Evolutionary conservation across 805 yeast genomes (phyloP).

Genomic region (Blastobotrys parvus): DNA sequence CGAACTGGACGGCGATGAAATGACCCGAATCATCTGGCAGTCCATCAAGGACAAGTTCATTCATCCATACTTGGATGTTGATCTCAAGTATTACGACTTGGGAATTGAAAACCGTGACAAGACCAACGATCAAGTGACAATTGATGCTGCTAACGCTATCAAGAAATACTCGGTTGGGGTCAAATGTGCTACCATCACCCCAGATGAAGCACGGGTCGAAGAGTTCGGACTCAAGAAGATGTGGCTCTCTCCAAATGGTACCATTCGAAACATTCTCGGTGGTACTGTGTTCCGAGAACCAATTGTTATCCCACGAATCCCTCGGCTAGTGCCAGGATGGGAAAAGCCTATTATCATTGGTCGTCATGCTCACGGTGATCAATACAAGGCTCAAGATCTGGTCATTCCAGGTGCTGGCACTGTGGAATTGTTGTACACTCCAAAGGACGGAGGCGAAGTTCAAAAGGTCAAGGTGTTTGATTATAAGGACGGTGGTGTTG

Average conservation of each 20-base stretch:
- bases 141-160: conserved; percentile 86
- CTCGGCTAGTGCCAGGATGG: conserved; percentile 87
- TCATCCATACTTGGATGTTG: conserved; percentile 76
- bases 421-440: conserved; percentile 68
- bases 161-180: conserved; percentile 85
- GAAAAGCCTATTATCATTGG: conserved; percentile 93
- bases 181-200: conserved; percentile 98
- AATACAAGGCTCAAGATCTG: conserved; percentile 86
- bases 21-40: conserved; percentile 95
- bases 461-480: conserved; percentile 55
- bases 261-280: conserved; percentile 89
- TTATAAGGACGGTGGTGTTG: conserved; percentile 67
- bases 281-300: conserved; percentile 98
- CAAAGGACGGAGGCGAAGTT: conserved; percentile 50
- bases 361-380: conserved; percentile 96
- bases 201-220: conserved; percentile 82
- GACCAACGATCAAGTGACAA: conserved; percentile 82
- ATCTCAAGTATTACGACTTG: conserved; percentile 85
- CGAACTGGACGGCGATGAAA: conserved; percentile 97
- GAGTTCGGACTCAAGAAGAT: conserved; percentile 87
- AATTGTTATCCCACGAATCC: conserved; percentile 80
- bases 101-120: conserved; percentile 80
- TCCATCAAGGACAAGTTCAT: conserved; percentile 79
- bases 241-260: conserved; percentile 98
- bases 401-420: conserved; percentile 75